Percentiles rank a stretch among this genome's conserved stretches.
phyloP scores from a whole-genome alignment of 225 moss, liverwort and hornwort species.

The Antitrichia curtipendula region DNA sequence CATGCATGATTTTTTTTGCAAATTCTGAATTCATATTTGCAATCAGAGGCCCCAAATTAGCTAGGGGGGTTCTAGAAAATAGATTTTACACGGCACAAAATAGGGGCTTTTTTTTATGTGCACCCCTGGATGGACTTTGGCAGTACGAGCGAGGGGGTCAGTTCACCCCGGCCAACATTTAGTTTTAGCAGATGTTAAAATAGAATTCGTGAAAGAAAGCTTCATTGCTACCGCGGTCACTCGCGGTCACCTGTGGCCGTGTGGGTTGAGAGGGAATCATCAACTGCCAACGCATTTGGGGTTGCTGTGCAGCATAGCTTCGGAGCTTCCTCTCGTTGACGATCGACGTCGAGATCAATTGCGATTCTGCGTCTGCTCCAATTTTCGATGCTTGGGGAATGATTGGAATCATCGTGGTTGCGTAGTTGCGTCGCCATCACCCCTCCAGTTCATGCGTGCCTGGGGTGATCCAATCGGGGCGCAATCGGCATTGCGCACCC shows the following conservation, averaged over 20 bases:
- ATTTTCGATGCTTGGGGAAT: neutral
- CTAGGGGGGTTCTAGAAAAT: no score
- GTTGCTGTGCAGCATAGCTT: neutral
- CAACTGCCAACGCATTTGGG: neutral
- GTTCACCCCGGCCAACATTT: no score
- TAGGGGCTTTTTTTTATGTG: no score
- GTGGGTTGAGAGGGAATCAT: neutral
- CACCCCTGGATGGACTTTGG: no score
- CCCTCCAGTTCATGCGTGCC: neutral
- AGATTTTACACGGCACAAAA: no score
- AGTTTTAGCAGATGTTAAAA: neutral
- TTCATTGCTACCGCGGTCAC: neutral
- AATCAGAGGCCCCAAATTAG: no score
- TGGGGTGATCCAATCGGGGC: neutral
- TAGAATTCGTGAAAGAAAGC: neutral
- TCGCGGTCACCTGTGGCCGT: neutral
- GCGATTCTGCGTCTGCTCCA: neutral
- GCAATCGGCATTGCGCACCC: neutral
- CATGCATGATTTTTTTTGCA: no score
- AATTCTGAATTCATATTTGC: no score
- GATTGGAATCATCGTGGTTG: neutral
- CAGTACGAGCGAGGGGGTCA: no score
- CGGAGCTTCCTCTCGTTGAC: neutral
- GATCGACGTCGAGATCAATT: neutral
- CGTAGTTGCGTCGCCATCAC: neutral